Percentiles rank a stretch among this genome's conserved stretches.
These are phyloP conservation scores for Intubia oerlemansii DNA, from an alignment of 2,329 filamentous ascomycete species.

Conservation along the genomic window DNA sequence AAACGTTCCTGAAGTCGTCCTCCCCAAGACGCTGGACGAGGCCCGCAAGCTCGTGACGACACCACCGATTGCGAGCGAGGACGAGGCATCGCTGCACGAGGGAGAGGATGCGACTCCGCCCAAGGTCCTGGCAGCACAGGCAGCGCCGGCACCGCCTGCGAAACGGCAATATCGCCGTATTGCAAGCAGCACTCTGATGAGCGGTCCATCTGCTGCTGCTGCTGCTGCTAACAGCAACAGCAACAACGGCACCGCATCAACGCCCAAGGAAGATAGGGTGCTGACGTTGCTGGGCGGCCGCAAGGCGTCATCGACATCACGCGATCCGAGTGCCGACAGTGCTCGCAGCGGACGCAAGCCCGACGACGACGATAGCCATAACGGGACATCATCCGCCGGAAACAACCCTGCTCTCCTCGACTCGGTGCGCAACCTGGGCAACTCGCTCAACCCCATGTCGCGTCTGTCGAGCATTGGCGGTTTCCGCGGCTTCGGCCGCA, in stretches of 20 bases:
- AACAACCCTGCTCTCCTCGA: slow-evolving; percentile 47
- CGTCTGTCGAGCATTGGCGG: slow-evolving; percentile 53
- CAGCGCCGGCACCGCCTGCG: neutral
- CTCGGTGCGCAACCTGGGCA: slow-evolving; percentile 63
- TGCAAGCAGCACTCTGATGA: no score
- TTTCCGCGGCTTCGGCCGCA: slow-evolving; percentile 54
- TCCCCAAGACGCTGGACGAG: slow-evolving; percentile 84
- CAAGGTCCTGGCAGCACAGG: no score
- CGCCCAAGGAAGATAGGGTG: slow-evolving; percentile 35
- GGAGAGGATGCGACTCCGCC: slow-evolving; percentile 2
- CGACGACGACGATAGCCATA: slow-evolving; percentile 19
- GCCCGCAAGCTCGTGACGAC: slow-evolving; percentile 73
- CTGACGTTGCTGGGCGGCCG: slow-evolving; percentile 50
- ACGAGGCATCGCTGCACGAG: slow-evolving; percentile 23
- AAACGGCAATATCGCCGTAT: neutral
- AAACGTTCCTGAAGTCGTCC: slow-evolving; percentile 30
- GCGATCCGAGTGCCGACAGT: slow-evolving; percentile 65
- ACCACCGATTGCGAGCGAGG: slow-evolving; percentile 35
- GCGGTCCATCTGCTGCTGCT: no score
- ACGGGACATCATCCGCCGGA: slow-evolving; percentile 10
- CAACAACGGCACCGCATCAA: no score
- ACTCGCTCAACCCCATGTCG: slow-evolving; percentile 62
- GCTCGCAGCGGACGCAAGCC: slow-evolving; percentile 26
- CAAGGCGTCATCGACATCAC: slow-evolving; percentile 13
- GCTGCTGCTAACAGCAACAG: no score